Percentiles rank a stretch among this genome's conserved stretches.
Evolutionary conservation across 805 yeast species (phyloP).

Genomic region (Kuraishia capsulata): DNA sequence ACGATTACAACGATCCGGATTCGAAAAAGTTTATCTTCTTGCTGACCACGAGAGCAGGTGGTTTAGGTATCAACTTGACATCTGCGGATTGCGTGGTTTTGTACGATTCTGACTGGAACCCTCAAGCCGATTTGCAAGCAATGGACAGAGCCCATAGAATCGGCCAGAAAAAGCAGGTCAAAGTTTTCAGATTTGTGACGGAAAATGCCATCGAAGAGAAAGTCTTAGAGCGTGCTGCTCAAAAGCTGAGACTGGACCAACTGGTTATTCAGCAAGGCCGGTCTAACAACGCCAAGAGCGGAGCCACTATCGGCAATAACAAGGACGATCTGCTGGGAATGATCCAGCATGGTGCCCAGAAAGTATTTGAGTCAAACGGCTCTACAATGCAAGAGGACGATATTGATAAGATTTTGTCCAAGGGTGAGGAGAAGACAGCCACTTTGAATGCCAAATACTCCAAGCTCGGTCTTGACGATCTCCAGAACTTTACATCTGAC

Average conservation of each 20-base stretch:
- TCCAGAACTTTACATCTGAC: constrained; percentile 85
- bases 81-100: constrained; percentile 69
- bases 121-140: constrained; percentile 83
- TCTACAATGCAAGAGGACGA: constrained; percentile 42
- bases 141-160: constrained; percentile 89
- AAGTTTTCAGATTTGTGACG: constrained; percentile 68
- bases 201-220: constrained; percentile 82
- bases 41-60: constrained; percentile 84
- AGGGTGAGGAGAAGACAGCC: constrained; percentile 78
- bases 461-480: constrained; percentile 82
- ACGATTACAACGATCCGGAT: constrained; percentile 70
- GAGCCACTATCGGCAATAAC: constrained; percentile 37
- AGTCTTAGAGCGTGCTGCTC: constrained; percentile 74
- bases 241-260: constrained; percentile 69
- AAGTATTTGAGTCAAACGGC: constrained; percentile 53
- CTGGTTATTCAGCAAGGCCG: constrained; percentile 77
- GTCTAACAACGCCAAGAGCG: constrained; percentile 26
- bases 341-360: constrained; percentile 96
- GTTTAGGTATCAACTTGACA: constrained; percentile 77
- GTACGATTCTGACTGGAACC: constrained; percentile 83
- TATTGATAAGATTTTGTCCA: constrained; percentile 71
- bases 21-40: constrained; percentile 63
- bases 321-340: constrained; percentile 86
- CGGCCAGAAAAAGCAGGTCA: constrained; percentile 80
- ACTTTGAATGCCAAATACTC: constrained; percentile 75